Evolutionary conservation across 495 filamentous ascomycete species (phyloP).

Genomic region (Podospora australis): DNA sequence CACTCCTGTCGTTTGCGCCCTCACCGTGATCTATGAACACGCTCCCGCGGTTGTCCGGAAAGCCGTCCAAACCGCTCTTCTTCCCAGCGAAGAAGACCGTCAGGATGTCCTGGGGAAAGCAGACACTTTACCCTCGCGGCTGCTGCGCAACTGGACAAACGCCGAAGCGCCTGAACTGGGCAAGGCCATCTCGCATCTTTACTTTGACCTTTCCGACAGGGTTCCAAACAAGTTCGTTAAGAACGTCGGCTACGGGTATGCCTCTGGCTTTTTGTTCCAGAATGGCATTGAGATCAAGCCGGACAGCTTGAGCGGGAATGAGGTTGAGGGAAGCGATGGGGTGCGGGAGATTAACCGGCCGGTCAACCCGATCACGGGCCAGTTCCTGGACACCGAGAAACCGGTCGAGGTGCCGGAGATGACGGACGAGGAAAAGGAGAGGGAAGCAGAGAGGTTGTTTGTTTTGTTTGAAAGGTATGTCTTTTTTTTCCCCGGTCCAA

Average conservation of each 20-base stretch:
- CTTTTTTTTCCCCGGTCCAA: not conserved
- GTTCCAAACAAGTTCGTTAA: conserved; percentile 65
- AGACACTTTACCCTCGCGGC: conserved; percentile 64
- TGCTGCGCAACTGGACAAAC: conserved; percentile 75
- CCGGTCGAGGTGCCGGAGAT: conserved; percentile 56
- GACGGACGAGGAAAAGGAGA: conserved; percentile 86
- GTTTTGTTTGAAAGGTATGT: conserved; percentile 86
- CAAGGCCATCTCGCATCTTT: conserved; percentile 66
- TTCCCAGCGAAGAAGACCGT: conserved; percentile 78
- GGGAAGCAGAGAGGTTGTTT: conserved; percentile 88
- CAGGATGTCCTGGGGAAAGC: conserved; percentile 68
- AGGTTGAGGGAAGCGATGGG: not conserved
- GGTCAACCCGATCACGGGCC: conserved; percentile 87
- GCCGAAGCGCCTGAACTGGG: conserved; percentile 62
- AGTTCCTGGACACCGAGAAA: conserved; percentile 66
- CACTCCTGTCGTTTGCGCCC: conserved; percentile 63
- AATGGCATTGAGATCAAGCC: conserved; percentile 62
- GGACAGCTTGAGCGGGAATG: conserved; percentile 42
- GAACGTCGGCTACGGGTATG: conserved; percentile 88
- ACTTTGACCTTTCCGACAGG: conserved; percentile 81
- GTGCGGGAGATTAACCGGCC: conserved; percentile 14
- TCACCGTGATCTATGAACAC: conserved; percentile 64
- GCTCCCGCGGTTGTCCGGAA: conserved; percentile 58
- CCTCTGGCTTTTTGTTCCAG: conserved; percentile 79
- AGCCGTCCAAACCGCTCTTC: conserved; percentile 58